Evolutionary conservation across 1,284 basidiomycete genomes (phyloP).

Genomic region (Tetrapyrgos nigripes): DNA sequence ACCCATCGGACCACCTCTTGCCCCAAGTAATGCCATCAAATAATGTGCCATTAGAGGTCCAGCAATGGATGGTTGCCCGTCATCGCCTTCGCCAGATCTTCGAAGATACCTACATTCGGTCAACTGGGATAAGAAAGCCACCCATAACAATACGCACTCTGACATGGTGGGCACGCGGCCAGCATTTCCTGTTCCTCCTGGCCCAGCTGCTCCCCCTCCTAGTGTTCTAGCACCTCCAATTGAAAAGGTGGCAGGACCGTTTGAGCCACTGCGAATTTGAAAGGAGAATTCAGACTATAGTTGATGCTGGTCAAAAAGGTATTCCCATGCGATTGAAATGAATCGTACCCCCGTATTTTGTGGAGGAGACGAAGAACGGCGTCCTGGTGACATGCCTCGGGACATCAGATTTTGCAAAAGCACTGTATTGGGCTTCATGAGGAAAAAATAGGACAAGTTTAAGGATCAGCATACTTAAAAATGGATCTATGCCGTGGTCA

Average conservation of each 20-base stretch:
- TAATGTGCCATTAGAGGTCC: constrained; percentile 76
- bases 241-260: constrained; percentile 42
- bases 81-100: constrained; percentile 24
- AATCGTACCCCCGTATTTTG: background rate
- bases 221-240: constrained; percentile 24
- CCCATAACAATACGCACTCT: constrained; percentile 44
- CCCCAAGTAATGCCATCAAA: constrained; percentile 65
- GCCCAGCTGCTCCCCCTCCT: constrained; percentile 17
- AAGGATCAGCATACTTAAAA: constrained; percentile 48
- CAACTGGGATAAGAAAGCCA: constrained; percentile 11
- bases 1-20: constrained; percentile 50
- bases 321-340: background rate
- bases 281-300: constrained; percentile 29
- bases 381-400: constrained; percentile 1
- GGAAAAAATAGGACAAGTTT: constrained; percentile 14
- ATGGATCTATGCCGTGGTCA: constrained; percentile 47
- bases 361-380: constrained; percentile 9
- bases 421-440: constrained; percentile 8
- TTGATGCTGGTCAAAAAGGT: constrained; percentile 6
- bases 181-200: too few relatives aligned
- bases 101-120: constrained; percentile 42
- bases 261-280: constrained; percentile 41
- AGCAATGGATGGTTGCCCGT: constrained; percentile 49
- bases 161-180: constrained; percentile 49
- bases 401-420: constrained; percentile 17